phyloP scores from a whole-genome alignment of 805 yeast species.

The Yarrowia alimentaria region DNA sequence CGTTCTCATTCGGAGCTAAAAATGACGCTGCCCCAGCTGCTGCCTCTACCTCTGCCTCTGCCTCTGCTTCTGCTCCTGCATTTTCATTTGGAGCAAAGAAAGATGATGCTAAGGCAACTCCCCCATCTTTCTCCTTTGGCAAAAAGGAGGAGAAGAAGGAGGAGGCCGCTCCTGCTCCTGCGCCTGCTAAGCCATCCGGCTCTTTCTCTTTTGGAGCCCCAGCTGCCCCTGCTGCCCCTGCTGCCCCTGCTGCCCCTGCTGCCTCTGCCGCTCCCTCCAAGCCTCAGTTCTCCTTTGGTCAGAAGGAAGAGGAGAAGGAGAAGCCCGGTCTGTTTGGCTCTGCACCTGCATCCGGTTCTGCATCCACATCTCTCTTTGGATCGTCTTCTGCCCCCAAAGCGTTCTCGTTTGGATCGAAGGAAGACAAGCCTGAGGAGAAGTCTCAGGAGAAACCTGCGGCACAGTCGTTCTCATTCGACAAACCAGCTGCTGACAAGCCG shows the following conservation, averaged over 20 bases:
- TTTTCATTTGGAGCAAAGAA: constrained; percentile 5
- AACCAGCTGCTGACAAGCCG: background rate
- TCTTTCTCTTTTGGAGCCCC: constrained; percentile 12
- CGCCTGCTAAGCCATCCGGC: background rate
- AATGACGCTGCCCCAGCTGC: background rate
- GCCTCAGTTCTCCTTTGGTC: too few relatives aligned
- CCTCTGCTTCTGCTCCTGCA: background rate
- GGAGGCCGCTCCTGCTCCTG: background rate
- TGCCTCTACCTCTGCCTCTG: too few relatives aligned
- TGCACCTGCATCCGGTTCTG: background rate
- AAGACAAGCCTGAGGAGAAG: background rate
- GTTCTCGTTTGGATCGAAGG: constrained; percentile 6
- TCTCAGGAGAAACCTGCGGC: background rate
- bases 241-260: too few relatives aligned
- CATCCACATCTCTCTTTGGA: background rate
- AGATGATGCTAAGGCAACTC: background rate
- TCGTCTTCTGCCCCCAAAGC: background rate
- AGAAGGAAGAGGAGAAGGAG: background rate
- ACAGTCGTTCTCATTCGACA: background rate
- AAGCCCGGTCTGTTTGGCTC: background rate
- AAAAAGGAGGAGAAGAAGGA: background rate
- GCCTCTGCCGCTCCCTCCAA: background rate
- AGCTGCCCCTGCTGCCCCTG: background rate
- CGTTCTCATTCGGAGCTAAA: constrained; percentile 29
- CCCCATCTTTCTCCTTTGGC: constrained; percentile 8